These are phyloP conservation scores for Calonectria pteridis DNA, from an alignment of 2,329 filamentous ascomycete genomes.

Conservation along the genomic window DNA sequence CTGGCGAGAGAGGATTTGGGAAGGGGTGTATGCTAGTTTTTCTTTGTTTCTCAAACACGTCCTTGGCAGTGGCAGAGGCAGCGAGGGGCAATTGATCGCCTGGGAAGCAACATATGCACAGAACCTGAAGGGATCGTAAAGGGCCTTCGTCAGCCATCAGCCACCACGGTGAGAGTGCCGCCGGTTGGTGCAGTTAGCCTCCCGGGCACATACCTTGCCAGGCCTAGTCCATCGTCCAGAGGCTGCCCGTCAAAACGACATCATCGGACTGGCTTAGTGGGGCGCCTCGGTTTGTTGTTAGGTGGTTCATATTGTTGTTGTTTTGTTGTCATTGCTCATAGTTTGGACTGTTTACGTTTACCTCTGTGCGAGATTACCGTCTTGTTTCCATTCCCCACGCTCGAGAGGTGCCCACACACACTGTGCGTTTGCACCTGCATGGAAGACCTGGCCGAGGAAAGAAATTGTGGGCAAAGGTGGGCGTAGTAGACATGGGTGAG, in stretches of 20 bases:
- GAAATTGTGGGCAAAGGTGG: conserved; percentile 21
- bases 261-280: conserved; percentile 19
- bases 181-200: neutral
- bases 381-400: conserved; percentile 48
- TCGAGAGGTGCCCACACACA: conserved; percentile 39
- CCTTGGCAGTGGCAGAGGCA: conserved; percentile 24
- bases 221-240: neutral
- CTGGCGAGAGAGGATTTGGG: conserved; percentile 2
- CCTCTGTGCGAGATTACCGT: conserved; percentile 43
- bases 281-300: conserved; percentile 14
- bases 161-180: conserved; percentile 21
- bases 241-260: conserved; percentile 13
- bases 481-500: conserved; percentile 28
- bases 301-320: conserved; percentile 7
- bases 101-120: neutral
- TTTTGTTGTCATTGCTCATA: conserved; percentile 17
- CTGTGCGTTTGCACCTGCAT: conserved; percentile 39
- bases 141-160: conserved; percentile 35
- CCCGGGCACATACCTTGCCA: conserved; percentile 4
- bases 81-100: conserved; percentile 9
- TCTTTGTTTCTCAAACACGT: conserved; percentile 21
- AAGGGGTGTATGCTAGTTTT: conserved; percentile 31
- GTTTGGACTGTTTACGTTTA: conserved; percentile 7
- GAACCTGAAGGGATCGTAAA: conserved; percentile 1
- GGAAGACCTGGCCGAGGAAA: conserved; percentile 41